phyloP scores from a whole-genome alignment of 805 yeast genomes.

The Isabelozyma rhagii region DNA sequence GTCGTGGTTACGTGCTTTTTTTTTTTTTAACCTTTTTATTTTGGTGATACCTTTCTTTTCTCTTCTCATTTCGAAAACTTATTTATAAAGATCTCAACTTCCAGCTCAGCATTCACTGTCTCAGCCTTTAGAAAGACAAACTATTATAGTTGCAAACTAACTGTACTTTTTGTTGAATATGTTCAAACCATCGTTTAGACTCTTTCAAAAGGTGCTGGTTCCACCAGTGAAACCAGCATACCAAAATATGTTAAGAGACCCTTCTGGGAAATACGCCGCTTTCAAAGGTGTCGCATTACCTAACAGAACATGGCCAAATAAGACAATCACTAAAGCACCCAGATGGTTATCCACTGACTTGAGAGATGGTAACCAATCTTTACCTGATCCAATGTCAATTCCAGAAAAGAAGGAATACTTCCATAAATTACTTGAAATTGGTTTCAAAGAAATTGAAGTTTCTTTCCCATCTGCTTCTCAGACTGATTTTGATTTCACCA shows the following conservation, averaged over 20 bases:
- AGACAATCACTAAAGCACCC: constrained; percentile 65
- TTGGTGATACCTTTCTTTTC: too few relatives aligned
- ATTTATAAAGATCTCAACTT: too few relatives aligned
- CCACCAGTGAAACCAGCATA: constrained; percentile 15
- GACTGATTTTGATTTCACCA: constrained; percentile 77
- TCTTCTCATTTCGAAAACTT: too few relatives aligned
- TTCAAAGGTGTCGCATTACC: constrained; percentile 54
- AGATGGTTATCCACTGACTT: constrained; percentile 79
- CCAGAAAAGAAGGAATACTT: constrained; percentile 72
- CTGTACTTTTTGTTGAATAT: constrained; percentile 5
- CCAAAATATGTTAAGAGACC: constrained; percentile 62
- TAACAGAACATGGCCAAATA: constrained; percentile 71
- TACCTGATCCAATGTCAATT: constrained; percentile 80
- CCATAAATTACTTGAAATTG: constrained; percentile 67
- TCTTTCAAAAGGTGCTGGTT: constrained; percentile 23
- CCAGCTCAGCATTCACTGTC: too few relatives aligned
- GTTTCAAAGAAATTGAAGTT: constrained; percentile 80
- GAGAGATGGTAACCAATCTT: constrained; percentile 78
- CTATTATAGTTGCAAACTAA: background rate
- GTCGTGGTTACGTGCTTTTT: too few relatives aligned
- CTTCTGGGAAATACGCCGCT: constrained; percentile 59
- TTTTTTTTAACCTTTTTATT: too few relatives aligned
- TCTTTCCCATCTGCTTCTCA: constrained; percentile 81
- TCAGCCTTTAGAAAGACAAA: too few relatives aligned
- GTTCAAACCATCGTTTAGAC: constrained; percentile 22